These are phyloP conservation scores for Paecilomyces dactylethromorphus DNA, from an alignment of 2,329 filamentous ascomycete genomes.

Conservation along the genomic window DNA sequence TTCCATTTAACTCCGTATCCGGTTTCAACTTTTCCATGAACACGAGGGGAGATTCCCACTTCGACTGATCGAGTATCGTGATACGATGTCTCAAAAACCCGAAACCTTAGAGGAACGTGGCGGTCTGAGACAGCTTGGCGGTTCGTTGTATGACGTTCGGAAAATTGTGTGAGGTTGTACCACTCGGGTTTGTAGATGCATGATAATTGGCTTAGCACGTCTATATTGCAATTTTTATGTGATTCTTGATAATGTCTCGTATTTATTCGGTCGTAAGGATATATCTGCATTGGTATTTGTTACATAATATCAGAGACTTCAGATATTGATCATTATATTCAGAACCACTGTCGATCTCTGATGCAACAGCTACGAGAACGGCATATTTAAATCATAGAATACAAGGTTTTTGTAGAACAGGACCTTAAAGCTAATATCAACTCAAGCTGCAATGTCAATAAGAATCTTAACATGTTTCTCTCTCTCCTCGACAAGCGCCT, in stretches of 20 bases:
- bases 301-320: too few relatives aligned
- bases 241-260: too few relatives aligned
- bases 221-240: too few relatives aligned
- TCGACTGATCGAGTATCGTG: background rate
- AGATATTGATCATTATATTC: too few relatives aligned
- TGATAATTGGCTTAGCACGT: too few relatives aligned
- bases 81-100: background rate
- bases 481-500: slow-evolving; percentile 52
- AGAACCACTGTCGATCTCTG: too few relatives aligned
- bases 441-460: slow-evolving; percentile 30
- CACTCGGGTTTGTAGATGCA: too few relatives aligned
- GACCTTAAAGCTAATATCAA: background rate
- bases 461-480: slow-evolving; percentile 60
- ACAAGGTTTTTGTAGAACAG: too few relatives aligned
- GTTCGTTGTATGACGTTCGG: background rate
- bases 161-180: background rate
- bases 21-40: background rate
- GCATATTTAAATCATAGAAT: too few relatives aligned
- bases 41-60: background rate
- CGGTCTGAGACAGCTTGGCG: background rate
- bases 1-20: background rate
- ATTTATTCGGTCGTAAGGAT: too few relatives aligned
- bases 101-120: background rate
- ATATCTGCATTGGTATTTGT: too few relatives aligned
- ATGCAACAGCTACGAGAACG: too few relatives aligned